phyloP scores from a whole-genome alignment of 768 basidiomycete species.

The Pleurotus tuoliensis region DNA sequence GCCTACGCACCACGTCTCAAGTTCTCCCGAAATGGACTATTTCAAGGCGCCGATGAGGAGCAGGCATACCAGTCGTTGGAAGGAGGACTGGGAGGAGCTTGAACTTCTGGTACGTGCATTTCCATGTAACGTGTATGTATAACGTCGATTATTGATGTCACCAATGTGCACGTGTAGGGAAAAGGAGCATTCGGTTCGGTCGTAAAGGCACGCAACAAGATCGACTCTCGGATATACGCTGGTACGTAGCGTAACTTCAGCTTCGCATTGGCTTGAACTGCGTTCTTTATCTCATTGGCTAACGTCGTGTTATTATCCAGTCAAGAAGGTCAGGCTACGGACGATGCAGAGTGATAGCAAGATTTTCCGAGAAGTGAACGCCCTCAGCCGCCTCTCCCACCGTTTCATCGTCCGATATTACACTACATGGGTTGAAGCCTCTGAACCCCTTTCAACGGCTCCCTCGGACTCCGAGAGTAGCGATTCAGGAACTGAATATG shows the following conservation, averaged over 20 bases:
- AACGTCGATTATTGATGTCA: not conserved
- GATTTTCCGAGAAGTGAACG: conserved; percentile 89
- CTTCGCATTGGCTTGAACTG: not conserved
- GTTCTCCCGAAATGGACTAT: conserved; percentile 68
- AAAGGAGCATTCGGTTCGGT: conserved; percentile 93
- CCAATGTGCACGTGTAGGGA: conserved; percentile 42
- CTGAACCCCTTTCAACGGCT: conserved; percentile 46
- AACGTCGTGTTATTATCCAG: conserved; percentile 27
- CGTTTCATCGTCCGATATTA: conserved; percentile 90
- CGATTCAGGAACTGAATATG: conserved; percentile 38
- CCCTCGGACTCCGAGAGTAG: conserved; percentile 47
- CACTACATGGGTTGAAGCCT: conserved; percentile 84
- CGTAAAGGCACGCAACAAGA: conserved; percentile 87
- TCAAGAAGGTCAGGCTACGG: conserved; percentile 86
- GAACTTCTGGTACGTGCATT: conserved; percentile 62
- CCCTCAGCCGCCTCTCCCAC: conserved; percentile 82
- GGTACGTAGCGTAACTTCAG: conserved; percentile 34
- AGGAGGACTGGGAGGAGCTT: conserved; percentile 91
- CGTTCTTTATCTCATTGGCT: not conserved
- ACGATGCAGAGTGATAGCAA: conserved; percentile 77
- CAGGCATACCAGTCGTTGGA: conserved; percentile 74
- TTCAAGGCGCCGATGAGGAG: conserved; percentile 40
- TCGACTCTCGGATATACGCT: conserved; percentile 82
- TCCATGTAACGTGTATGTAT: no score
- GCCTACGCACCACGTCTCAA: conserved; percentile 29